A percentile compares a stretch with the other conserved stretches of the same genome.
Evolutionary conservation across 768 basidiomycete species (phyloP).

Genomic region (Auricularia auricula-judae): DNA sequence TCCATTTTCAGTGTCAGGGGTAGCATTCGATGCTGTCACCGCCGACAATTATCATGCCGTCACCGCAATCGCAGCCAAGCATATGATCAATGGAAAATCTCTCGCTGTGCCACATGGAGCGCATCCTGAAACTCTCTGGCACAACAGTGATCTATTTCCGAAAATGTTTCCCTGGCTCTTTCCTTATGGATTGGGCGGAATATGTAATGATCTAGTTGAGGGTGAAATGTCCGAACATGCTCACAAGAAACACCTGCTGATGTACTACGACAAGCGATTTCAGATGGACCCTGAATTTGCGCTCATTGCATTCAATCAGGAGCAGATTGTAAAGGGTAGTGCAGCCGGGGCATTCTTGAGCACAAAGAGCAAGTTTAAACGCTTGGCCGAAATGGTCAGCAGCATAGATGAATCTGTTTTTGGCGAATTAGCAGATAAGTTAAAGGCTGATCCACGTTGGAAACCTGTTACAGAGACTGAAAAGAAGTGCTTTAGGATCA

Average conservation of each 20-base stretch:
- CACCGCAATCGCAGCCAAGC: not conserved
- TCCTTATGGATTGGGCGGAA: slow-evolving; percentile 2
- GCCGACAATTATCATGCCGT: not conserved
- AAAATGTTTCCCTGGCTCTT: slow-evolving; percentile 1
- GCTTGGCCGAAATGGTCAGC: slow-evolving; percentile 17
- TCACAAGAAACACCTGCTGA: slow-evolving; percentile 21
- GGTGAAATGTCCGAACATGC: not conserved
- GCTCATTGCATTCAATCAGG: slow-evolving; percentile 28
- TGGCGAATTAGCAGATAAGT: slow-evolving; percentile 23
- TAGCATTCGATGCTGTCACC: not conserved
- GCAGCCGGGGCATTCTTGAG: slow-evolving; percentile 20
- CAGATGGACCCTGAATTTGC: slow-evolving; percentile 27
- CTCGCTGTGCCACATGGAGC: not conserved
- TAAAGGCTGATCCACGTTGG: slow-evolving; percentile 15
- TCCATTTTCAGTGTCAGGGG: slow-evolving; percentile 9
- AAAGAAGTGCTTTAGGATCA: not conserved
- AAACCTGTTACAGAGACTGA: not conserved
- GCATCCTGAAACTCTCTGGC: not conserved
- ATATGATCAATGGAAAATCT: not conserved
- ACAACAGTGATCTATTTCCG: not conserved
- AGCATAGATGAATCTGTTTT: slow-evolving; percentile 24
- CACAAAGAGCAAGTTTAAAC: slow-evolving; percentile 14
- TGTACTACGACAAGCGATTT: slow-evolving; percentile 32
- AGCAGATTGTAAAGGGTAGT: slow-evolving; percentile 23
- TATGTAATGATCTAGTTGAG: not conserved